Evolutionary conservation across 1,284 basidiomycete genomes (phyloP).

Genomic region (Puccinia coronata): DNA sequence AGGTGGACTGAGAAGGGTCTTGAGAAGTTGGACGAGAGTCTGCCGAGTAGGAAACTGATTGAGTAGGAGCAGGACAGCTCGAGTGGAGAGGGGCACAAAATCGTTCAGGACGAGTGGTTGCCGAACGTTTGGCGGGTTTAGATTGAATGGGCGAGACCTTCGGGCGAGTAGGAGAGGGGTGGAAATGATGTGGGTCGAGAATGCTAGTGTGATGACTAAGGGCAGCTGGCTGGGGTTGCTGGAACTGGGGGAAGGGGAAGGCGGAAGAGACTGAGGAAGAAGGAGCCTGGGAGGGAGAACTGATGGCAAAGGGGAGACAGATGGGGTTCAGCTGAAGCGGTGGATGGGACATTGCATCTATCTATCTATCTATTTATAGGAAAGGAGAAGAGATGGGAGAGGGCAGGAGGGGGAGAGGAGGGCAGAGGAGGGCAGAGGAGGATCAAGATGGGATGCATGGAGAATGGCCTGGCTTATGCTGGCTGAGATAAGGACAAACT

Average conservation of each 20-base stretch:
- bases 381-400: neutral
- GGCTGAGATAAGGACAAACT: slow-evolving; percentile 9
- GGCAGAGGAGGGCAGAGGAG: neutral
- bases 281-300: neutral
- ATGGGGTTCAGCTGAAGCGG: neutral
- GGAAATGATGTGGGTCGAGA: neutral
- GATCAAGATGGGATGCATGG: neutral
- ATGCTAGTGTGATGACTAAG: no score
- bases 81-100: no score
- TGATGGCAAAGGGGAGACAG: neutral
- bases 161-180: neutral
- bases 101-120: neutral
- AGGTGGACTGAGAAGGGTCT: neutral
- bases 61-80: neutral
- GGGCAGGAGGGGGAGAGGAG: neutral
- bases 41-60: neutral
- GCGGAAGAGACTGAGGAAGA: no score
- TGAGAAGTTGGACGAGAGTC: neutral
- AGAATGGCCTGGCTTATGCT: neutral
- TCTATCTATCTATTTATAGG: no score
- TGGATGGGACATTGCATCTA: no score
- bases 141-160: neutral
- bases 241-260: neutral
- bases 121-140: neutral
- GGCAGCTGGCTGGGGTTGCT: neutral